Evolutionary conservation across 108 stramenopile genomes (phyloP).

Genomic region (Skeletonema tropicum): DNA sequence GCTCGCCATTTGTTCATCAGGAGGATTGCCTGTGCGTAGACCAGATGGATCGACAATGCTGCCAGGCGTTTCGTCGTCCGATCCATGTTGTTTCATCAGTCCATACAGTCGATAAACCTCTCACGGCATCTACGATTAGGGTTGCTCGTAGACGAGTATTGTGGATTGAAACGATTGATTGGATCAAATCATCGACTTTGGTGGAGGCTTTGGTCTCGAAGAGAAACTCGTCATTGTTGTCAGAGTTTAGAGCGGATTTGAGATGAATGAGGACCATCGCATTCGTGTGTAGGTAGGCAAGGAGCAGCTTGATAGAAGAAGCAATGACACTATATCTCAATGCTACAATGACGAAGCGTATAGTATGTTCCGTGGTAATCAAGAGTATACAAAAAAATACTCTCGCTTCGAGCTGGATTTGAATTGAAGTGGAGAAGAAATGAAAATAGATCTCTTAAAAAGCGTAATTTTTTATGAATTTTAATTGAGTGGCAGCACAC

Average conservation of each 20-base stretch:
- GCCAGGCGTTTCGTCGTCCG: constrained; percentile 17
- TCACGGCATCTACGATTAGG: constrained; percentile 57
- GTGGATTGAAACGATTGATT: constrained; percentile 69
- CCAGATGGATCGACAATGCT: constrained; percentile 67
- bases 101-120: constrained; percentile 68
- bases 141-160: constrained; percentile 61
- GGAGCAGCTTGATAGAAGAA: no score
- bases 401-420: no score
- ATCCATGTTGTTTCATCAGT: constrained; percentile 54
- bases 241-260: constrained; percentile 35
- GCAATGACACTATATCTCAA: no score
- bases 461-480: no score
- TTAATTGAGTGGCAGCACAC: no score
- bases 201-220: constrained; percentile 72
- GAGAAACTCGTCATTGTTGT: constrained; percentile 67
- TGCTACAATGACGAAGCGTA: no score
- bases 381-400: no score
- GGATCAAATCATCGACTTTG: constrained; percentile 73
- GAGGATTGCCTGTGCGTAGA: constrained; percentile 67
- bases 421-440: no score
- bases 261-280: constrained; percentile 79
- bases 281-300: no score
- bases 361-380: no score
- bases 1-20: constrained; percentile 55
- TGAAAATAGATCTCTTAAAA: no score